phyloP scores from a whole-genome alignment of 495 filamentous ascomycete species.

The Aspergillus olivimuriae region DNA sequence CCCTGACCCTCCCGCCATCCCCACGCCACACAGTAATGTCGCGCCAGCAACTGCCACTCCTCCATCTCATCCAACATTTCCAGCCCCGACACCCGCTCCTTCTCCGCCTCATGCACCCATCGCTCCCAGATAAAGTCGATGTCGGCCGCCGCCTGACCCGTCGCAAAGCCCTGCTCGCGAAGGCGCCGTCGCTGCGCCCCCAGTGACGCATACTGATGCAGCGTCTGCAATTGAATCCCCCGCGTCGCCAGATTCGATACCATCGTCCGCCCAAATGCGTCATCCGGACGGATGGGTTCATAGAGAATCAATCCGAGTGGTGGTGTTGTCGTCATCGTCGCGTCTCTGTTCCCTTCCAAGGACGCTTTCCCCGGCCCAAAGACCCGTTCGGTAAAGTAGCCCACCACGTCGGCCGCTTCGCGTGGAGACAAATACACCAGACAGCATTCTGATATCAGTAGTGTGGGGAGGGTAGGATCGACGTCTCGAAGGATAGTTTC shows the following conservation, averaged over 20 bases:
- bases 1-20: slow-evolving; percentile 53
- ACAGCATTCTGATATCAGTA: slow-evolving; percentile 90
- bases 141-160: slow-evolving; percentile 54
- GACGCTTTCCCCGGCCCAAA: slow-evolving; percentile 17
- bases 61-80: slow-evolving; percentile 95
- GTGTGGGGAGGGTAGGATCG: slow-evolving; percentile 59
- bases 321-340: slow-evolving; percentile 3
- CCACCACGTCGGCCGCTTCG: slow-evolving; percentile 56
- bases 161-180: slow-evolving; percentile 50
- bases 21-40: slow-evolving; percentile 89
- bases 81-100: slow-evolving; percentile 66
- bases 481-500: slow-evolving; percentile 29
- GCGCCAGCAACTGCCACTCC: slow-evolving; percentile 83
- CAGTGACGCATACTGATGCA: slow-evolving; percentile 61
- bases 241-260: slow-evolving; percentile 81
- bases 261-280: slow-evolving; percentile 87
- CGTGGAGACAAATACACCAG: slow-evolving; percentile 72
- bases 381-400: slow-evolving; percentile 55
- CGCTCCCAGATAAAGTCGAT: slow-evolving; percentile 68
- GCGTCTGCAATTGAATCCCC: slow-evolving; percentile 75
- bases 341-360: neutral
- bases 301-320: slow-evolving; percentile 69
- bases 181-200: slow-evolving; percentile 62
- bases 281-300: slow-evolving; percentile 77
- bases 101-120: slow-evolving; percentile 70